A percentile compares a stretch with the other conserved stretches of the same genome.
Conservation (phyloP, 106 monocot genomes). For the Xerophyta viscosa region DNA sequence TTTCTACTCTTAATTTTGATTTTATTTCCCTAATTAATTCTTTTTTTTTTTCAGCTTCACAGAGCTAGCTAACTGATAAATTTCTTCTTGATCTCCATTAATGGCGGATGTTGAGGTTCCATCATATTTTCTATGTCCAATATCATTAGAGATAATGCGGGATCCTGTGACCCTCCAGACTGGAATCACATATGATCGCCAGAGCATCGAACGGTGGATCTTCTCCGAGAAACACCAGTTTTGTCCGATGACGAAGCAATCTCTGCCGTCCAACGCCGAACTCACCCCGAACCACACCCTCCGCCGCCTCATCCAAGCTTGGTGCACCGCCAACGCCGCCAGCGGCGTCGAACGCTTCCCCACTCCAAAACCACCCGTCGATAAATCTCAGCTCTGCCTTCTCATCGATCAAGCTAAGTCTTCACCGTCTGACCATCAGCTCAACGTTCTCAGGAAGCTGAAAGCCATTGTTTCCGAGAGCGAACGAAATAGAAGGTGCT, state of each 20-base stretch:
- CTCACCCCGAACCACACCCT: constrained; percentile 56
- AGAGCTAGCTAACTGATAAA: too few relatives aligned
- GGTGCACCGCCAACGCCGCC: constrained; percentile 37
- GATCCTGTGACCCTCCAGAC: constrained; percentile 52
- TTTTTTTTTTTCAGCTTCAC: too few relatives aligned
- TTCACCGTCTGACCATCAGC: not conserved
- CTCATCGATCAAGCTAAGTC: constrained; percentile 21
- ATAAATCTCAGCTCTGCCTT: not conserved
- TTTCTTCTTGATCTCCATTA: not conserved
- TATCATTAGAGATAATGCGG: constrained; percentile 59
- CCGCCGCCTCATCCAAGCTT: constrained; percentile 51
- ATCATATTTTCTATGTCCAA: constrained; percentile 49
- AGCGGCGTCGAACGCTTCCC: constrained; percentile 26
- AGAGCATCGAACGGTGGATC: constrained; percentile 52
- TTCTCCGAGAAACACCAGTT: constrained; percentile 12
- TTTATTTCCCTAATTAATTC: too few relatives aligned
- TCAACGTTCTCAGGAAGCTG: constrained; percentile 14
- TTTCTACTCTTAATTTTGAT: too few relatives aligned
- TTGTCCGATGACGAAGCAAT: constrained; percentile 53
- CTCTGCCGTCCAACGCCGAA: constrained; percentile 21
- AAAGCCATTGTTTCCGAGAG: constrained; percentile 14
- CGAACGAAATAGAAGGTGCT: constrained; percentile 36
- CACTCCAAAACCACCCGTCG: constrained; percentile 23
- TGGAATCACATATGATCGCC: constrained; percentile 67
- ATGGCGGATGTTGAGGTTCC: constrained; percentile 41